A percentile compares a stretch with the other conserved stretches of the same genome.
Conservation (phyloP, 2,329 filamentous ascomycete genomes). For the Trichocomaceae sp. region DNA sequence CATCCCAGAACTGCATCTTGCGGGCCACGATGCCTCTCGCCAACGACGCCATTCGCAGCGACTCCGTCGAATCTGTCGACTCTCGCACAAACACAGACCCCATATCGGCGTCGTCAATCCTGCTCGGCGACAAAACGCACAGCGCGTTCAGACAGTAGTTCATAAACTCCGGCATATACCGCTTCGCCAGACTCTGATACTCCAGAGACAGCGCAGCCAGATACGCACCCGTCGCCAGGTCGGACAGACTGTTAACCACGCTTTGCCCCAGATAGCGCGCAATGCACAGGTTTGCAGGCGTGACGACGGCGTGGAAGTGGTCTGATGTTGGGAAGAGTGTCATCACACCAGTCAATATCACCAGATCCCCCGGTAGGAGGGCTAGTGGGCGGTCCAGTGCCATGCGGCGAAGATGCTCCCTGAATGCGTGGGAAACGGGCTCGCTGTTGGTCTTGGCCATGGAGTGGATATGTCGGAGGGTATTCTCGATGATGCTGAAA, state of each 20-base stretch:
- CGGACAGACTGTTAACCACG: slow-evolving; percentile 56
- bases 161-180: slow-evolving; percentile 82
- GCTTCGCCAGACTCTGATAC: slow-evolving; percentile 75
- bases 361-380: slow-evolving; percentile 62
- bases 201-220: slow-evolving; percentile 71
- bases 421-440: slow-evolving; percentile 70
- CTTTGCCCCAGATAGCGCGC: slow-evolving; percentile 75
- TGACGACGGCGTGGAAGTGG: slow-evolving; percentile 93
- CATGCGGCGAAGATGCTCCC: slow-evolving; percentile 58
- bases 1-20: slow-evolving; percentile 56
- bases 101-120: slow-evolving; percentile 40
- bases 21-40: slow-evolving; percentile 32
- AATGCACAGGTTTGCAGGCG: slow-evolving; percentile 81
- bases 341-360: slow-evolving; percentile 75
- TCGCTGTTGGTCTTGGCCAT: slow-evolving; percentile 78
- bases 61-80: slow-evolving; percentile 46
- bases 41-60: slow-evolving; percentile 43
- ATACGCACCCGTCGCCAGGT: slow-evolving; percentile 69
- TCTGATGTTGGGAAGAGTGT: slow-evolving; percentile 91
- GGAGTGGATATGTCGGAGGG: slow-evolving; percentile 88
- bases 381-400: slow-evolving; percentile 47
- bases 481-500: slow-evolving; percentile 65
- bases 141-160: slow-evolving; percentile 75
- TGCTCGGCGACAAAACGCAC: slow-evolving; percentile 55
- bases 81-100: slow-evolving; percentile 58